Evolutionary conservation across 1,284 basidiomycete species (phyloP), one percentile per base, ranked within the genome.

Genomic region (Leccinum pseudoinsigne): DNA sequence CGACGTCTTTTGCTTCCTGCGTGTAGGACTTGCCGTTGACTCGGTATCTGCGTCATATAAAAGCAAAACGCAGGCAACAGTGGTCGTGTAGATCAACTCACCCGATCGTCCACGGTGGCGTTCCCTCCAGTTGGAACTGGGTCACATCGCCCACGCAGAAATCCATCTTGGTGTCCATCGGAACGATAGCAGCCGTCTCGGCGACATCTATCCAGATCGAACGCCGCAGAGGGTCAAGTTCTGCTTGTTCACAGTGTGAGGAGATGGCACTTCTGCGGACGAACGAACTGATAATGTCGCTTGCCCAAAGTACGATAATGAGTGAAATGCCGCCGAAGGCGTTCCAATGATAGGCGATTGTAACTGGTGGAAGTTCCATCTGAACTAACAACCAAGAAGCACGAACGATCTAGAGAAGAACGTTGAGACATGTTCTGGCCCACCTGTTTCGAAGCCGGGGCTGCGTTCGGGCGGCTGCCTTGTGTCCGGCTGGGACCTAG

Each of bases 21-120:
- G 84, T 86, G 69, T 92, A 84, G 18, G 83, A 74, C 74, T 90
- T 93, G 57, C 88, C 87, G 67, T 94, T 90, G 76, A 95, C 87
- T 55, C 87, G 86, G 77, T 97, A 95, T 62, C 92, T 94, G 63
- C 6, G 18, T 12, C 7, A 14, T 42, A 9, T 64, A 16, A 26
- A 26, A 66, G 62, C 42, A 47, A 50, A 58, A 59, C 34, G 14
- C 51, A 47, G 38, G 12, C 47, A 14, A 23, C 8, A 45, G n/a
- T 21, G 9, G 7, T 59, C 42, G 21, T 5, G 58, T 36, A 23
- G 34, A n/a, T 14, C 50, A 12, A 79, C 86, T 60, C 69, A 95
- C 88, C 89, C 88, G 62, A 99, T 88, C 5, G 88, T 90, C 95
- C 97, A 99, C 2, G 97, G 96, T n/a, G 96, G 89, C 55, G 88